Conservation (phyloP, 371 early-diverging fungal species). For the Actinomortierella ambigua region DNA sequence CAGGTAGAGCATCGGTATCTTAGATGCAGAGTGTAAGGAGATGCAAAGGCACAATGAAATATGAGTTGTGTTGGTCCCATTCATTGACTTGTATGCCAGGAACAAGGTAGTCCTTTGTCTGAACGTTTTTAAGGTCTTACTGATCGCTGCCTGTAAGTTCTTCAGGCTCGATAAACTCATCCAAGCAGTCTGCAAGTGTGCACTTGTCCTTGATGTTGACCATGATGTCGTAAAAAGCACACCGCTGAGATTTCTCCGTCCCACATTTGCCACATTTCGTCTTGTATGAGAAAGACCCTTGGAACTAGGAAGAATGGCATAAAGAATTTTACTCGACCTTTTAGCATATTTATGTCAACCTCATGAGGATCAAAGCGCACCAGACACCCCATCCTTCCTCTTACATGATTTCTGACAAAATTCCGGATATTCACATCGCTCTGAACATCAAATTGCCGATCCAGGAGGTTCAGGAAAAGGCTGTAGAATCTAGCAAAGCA, state of each 20-base stretch:
- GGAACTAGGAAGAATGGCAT: constrained; percentile 43
- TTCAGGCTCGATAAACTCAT: constrained; percentile 42
- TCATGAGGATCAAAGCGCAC: too few species aligned
- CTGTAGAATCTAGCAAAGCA: constrained; percentile 34
- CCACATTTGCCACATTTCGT: constrained; percentile 43
- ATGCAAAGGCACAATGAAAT: too few species aligned
- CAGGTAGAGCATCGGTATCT: constrained; percentile 37
- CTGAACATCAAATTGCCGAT: constrained; percentile 30
- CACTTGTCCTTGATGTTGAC: constrained; percentile 40
- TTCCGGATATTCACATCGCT: constrained; percentile 4
- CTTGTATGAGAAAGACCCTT: constrained; percentile 40
- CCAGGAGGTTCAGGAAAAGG: constrained; percentile 42
- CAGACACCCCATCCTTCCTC: neutral
- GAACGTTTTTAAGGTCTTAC: constrained; percentile 8
- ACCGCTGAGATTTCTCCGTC: constrained; percentile 19
- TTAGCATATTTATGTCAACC: too few species aligned
- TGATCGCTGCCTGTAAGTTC: constrained; percentile 30
- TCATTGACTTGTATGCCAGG: too few species aligned
- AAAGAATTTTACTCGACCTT: too few species aligned
- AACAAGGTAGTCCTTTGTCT: too few species aligned
- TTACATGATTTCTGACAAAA: constrained; percentile 32
- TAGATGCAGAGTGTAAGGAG: neutral
- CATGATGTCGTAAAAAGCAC: constrained; percentile 40
- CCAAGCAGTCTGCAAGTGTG: constrained; percentile 36
- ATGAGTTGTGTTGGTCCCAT: too few species aligned